Percentiles rank a stretch among this genome's conserved stretches.
Evolutionary conservation across 345 rosid genomes (phyloP).

Genomic region (Clausena lansium): DNA sequence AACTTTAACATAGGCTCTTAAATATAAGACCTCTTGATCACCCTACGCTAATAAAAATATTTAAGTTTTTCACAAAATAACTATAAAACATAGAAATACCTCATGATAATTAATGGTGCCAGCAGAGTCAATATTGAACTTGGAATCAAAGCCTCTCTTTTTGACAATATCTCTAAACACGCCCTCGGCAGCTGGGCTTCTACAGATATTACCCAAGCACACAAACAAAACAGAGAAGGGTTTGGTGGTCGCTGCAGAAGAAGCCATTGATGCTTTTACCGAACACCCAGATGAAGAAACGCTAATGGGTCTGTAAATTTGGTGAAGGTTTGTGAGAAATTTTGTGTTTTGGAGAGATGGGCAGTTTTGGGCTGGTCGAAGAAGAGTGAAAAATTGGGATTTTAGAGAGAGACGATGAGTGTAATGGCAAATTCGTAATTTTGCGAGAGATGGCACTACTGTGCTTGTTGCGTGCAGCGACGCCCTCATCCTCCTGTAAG

Average conservation of each 20-base stretch:
- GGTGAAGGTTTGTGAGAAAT: conserved; percentile 6
- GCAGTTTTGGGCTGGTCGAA: conserved; percentile 8
- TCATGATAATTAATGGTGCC: conserved; percentile 89
- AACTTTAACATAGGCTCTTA: background rate
- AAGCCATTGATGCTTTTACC: conserved; percentile 50
- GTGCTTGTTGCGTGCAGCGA: conserved; percentile 13
- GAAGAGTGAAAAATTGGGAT: conserved; percentile 18
- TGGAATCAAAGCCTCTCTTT: conserved; percentile 64
- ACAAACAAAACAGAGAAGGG: conserved; percentile 87
- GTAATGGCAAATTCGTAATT: conserved; percentile 61
- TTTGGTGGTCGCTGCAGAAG: conserved; percentile 45
- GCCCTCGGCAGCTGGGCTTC: conserved; percentile 98
- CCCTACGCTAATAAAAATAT: background rate
- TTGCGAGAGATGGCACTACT: conserved; percentile 16
- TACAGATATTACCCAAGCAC: conserved; percentile 88
- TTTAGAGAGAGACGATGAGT: conserved; percentile 13
- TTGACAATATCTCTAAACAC: conserved; percentile 77
- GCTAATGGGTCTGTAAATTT: conserved; percentile 7
- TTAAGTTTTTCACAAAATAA: background rate
- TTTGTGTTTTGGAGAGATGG: conserved; percentile 22
- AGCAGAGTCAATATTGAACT: conserved; percentile 85
- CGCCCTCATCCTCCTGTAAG: conserved; percentile 1
- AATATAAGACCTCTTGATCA: background rate
- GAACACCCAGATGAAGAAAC: conserved; percentile 20
- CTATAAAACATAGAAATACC: conserved; percentile 30